Base-by-base conservation (phyloP, 2,329 filamentous ascomycete genomes). In the Claviceps sorghi region DNA sequence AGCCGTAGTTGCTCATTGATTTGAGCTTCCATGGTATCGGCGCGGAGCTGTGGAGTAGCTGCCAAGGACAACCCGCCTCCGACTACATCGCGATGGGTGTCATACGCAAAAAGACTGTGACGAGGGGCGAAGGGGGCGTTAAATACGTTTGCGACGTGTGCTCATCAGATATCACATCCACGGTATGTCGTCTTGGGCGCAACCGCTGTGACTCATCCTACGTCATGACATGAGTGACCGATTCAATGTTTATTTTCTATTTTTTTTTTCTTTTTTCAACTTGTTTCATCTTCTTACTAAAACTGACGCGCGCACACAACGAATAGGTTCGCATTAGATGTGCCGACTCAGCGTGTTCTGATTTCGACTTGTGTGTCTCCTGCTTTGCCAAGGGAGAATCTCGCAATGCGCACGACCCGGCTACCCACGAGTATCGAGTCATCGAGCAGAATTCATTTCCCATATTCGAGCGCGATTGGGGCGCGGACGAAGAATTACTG, bases 391-490 rank as follows among this genome's bases (percentile, higher is more conserved):
- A 85, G 58, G 91, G 88, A 57, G 80, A 88, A 61, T 76, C 79
- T 46, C 88, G 87, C 56, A 86, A 88, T 60, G 83, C 86, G 52
- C 93, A 98, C 67, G 83, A 94, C 58, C 91, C 93, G 8, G 78
- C 82, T 5, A 86, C 86, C 13, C 93, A 98, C 69, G 76, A 88
- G 15, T 98, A 84, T 67, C 85, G 88, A 57, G 93, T 98, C 36
- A 96, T 98, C 58, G 93, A 98, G 67, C 93, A 97, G 63, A 95
- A 98, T 64, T 96, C 91, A 0, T 95, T 98, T 49, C 93, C 93
- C 1, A 97, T 98, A 54, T 98, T 95, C 62, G 84, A 90, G 58
- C 79, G 81, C 53, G 90, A 95, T 63, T 98, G 93, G 93, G 93
- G 93, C 50, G 93, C 93, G 26, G 93, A 98, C 64, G 93, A 98